Evolutionary conservation across 1,284 basidiomycete genomes (phyloP).

Genomic region (Papiliotrema laurentii): DNA sequence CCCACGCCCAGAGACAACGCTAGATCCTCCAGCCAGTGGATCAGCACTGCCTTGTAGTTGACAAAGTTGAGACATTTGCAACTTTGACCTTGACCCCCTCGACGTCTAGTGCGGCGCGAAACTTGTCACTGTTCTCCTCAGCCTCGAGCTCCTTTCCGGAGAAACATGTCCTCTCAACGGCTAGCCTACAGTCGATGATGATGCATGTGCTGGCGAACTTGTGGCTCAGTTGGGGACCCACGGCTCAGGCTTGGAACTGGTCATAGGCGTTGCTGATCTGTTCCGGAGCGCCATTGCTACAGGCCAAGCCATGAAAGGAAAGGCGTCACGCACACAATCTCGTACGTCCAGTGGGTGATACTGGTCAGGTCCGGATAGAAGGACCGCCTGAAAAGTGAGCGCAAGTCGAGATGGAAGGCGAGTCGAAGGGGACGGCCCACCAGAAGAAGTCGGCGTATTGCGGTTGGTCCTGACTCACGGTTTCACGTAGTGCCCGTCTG

Average conservation of each 20-base stretch:
- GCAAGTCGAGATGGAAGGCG: no score
- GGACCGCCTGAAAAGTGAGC: no score
- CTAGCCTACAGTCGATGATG: not conserved
- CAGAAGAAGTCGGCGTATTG: not conserved
- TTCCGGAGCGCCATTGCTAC: not conserved
- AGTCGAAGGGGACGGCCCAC: not conserved
- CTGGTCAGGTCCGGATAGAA: not conserved
- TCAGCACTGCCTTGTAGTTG: not conserved
- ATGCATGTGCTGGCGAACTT: not conserved
- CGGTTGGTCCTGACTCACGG: not conserved
- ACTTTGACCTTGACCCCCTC: not conserved
- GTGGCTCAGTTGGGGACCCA: not conserved
- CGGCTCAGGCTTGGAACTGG: not conserved
- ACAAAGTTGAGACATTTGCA: not conserved
- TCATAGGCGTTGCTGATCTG: not conserved
- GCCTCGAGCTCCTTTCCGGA: not conserved
- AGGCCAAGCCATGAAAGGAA: no score
- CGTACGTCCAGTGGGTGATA: not conserved
- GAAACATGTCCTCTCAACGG: not conserved
- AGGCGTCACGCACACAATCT: not conserved
- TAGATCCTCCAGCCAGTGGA: not conserved
- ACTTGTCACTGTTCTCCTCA: not conserved
- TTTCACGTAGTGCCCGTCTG: not conserved
- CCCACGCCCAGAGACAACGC: not conserved
- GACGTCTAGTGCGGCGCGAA: not conserved